Conservation (phyloP, 2,329 filamentous ascomycete genomes). For the Geosmithia morbida region DNA sequence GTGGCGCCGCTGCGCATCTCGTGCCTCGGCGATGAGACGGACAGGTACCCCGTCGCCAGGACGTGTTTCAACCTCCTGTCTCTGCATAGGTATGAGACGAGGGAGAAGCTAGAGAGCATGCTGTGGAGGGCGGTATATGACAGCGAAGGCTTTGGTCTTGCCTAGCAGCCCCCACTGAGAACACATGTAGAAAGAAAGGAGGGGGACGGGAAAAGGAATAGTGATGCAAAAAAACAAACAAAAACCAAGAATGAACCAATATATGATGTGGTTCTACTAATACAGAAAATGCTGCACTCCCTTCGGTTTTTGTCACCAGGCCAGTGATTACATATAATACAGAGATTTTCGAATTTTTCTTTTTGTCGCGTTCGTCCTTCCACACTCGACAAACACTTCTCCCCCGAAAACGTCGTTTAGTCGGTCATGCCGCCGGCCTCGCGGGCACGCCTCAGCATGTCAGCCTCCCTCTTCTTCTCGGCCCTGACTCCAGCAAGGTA, state of each 20-base stretch:
- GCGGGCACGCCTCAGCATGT: constrained; percentile 24
- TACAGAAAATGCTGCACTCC: not conserved
- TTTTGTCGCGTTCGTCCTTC: not conserved
- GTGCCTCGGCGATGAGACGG: constrained; percentile 60
- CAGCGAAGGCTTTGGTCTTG: constrained; percentile 79
- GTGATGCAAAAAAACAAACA: not conserved
- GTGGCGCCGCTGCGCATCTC: constrained; percentile 64
- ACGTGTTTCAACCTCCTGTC: constrained; percentile 85
- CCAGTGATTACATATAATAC: constrained; percentile 3
- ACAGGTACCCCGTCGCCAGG: constrained; percentile 68
- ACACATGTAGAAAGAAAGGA: constrained; percentile 27
- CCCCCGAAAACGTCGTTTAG: not conserved
- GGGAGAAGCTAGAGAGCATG: constrained; percentile 51
- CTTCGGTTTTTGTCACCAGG: not conserved
- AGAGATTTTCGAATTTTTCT: too few species aligned
- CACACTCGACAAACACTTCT: not conserved
- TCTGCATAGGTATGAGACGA: constrained; percentile 56
- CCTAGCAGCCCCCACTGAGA: constrained; percentile 16
- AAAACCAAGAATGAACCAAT: not conserved
- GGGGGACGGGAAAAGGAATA: not conserved
- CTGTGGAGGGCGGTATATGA: constrained; percentile 80
- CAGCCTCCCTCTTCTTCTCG: constrained; percentile 47
- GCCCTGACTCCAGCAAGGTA: constrained; percentile 35
- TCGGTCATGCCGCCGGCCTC: constrained; percentile 21
- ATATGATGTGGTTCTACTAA: constrained; percentile 1